Percentiles rank a stretch among this genome's conserved stretches.
Conservation (phyloP, 1,284 basidiomycete genomes). For the Takashimella tepidaria region DNA sequence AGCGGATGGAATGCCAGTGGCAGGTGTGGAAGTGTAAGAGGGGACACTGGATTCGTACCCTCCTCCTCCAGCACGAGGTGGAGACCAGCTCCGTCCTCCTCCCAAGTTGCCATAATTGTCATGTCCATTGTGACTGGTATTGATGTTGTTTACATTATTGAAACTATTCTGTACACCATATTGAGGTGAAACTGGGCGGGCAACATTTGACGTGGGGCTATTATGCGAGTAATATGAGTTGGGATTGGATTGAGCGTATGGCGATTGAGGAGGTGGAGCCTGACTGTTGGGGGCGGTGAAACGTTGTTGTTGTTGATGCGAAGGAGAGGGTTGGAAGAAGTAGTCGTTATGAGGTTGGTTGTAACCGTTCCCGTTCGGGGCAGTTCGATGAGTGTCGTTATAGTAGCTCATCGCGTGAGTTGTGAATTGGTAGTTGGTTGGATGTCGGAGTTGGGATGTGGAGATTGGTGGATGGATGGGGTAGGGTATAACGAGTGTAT, state of each 20-base stretch:
- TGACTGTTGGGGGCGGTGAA: not conserved
- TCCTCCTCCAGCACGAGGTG: not conserved
- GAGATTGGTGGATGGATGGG: not conserved
- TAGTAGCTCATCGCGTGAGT: not conserved
- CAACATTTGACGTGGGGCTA: not conserved
- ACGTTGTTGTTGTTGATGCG: too few relatives aligned
- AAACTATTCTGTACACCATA: too few relatives aligned
- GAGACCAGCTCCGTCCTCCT: not conserved
- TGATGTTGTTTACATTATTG: too few relatives aligned
- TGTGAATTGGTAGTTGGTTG: too few relatives aligned
- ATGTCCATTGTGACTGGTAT: too few relatives aligned
- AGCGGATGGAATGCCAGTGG: not conserved
- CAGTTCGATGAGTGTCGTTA: not conserved
- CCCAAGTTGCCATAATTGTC: not conserved
- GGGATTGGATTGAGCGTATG: not conserved
- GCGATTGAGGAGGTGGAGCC: not conserved
- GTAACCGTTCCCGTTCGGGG: not conserved
- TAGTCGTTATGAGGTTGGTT: not conserved
- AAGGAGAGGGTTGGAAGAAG: not conserved
- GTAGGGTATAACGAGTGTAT: not conserved
- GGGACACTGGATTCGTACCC: slow-evolving; percentile 2
- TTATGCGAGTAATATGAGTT: slow-evolving; percentile 17
- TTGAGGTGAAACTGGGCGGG: too few relatives aligned
- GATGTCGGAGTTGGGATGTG: too few relatives aligned
- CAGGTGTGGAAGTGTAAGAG: not conserved